Evolutionary conservation across 148 eudicot genomes (phyloP).

Genomic region (Chenopodium formosanum): DNA sequence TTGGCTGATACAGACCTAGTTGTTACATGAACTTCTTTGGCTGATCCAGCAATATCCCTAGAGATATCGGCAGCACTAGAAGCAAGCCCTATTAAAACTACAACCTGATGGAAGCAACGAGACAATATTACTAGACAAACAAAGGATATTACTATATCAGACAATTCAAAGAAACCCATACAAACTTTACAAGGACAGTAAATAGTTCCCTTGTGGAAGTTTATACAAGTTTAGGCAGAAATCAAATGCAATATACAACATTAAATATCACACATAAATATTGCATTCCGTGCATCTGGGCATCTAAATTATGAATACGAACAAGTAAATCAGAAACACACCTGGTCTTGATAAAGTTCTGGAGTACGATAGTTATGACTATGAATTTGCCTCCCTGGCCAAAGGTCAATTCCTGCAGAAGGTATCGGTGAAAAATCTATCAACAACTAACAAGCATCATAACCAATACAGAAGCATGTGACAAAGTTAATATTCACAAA

Average conservation of each 20-base stretch:
- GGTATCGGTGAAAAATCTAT: not conserved
- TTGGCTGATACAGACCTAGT: constrained; percentile 40
- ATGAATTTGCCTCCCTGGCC: constrained; percentile 88
- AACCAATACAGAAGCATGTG: not conserved
- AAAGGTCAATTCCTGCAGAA: constrained; percentile 54
- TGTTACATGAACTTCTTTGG: constrained; percentile 80
- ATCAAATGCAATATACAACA: too few relatives aligned
- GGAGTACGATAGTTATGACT: constrained; percentile 91
- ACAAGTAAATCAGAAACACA: constrained; percentile 27
- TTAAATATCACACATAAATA: too few relatives aligned
- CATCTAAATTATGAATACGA: not conserved
- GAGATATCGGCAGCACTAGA: constrained; percentile 75
- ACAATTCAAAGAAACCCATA: not conserved
- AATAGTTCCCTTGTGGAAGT: too few relatives aligned
- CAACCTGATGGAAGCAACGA: constrained; percentile 44
- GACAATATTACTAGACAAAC: not conserved
- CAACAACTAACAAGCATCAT: not conserved
- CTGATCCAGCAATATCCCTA: constrained; percentile 59
- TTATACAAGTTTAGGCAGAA: too few relatives aligned
- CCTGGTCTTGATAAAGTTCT: constrained; percentile 63
- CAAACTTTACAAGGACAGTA: not conserved
- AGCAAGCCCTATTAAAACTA: constrained; percentile 69
- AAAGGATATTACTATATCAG: not conserved
- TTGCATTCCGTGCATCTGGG: not conserved
- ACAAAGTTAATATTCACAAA: too few relatives aligned